Base-by-base conservation (phyloP, 108 stramenopile genomes). In the Skeletonema grethae region DNA sequence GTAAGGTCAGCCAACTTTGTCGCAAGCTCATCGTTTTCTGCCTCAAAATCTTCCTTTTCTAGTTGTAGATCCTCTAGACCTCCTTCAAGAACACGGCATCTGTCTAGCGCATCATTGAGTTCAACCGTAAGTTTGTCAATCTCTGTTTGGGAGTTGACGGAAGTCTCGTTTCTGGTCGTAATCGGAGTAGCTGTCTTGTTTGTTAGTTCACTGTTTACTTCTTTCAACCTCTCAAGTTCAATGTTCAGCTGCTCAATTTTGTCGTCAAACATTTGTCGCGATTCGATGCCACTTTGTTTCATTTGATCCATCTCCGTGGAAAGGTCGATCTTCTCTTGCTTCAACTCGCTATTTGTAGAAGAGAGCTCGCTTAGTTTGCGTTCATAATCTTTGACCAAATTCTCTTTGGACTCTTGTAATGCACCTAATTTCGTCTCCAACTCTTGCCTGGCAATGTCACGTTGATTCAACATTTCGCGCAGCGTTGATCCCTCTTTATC, bases 21-120 rank as follows among this genome's bases (percentile, higher is more conserved):
- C 20, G 59, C 65, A 39, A 75, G 59, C 31, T 61, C 65, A 48
- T 70, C 76, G 43, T 77, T 70, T 63, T 77, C 76, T 34, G 57
- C 8, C 50, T 53, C 50, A 9, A 53, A 24, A 24, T 53, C 50
- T 24, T 53, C 50, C 22, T 53, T 53, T 53, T 53, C 50, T 24
- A 53, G 50, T 53, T 53, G 50, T 5, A 53, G 50, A 53, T 53
- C 50, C 50, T 53, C 50, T 3, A 53, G 50, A 24, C 50, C 50
- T 22, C 50, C 50, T 53, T 53, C 50, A 4, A 53, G 50, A 20
- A 53, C 50, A 7, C 50, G 50, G 50, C 50, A 53, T 53, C 22
- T 53, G 3, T 53, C 50, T 24, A 24, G 50, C 22, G 50, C 50
- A 53, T 20, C 4, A 22, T 53, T 5, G 20, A 53, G 50, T 9